Percentiles rank a stretch among this genome's conserved stretches.
These are phyloP conservation scores for Solanum stenotomum DNA, from an alignment of 257 asterid genomes.

Conservation along the genomic window DNA sequence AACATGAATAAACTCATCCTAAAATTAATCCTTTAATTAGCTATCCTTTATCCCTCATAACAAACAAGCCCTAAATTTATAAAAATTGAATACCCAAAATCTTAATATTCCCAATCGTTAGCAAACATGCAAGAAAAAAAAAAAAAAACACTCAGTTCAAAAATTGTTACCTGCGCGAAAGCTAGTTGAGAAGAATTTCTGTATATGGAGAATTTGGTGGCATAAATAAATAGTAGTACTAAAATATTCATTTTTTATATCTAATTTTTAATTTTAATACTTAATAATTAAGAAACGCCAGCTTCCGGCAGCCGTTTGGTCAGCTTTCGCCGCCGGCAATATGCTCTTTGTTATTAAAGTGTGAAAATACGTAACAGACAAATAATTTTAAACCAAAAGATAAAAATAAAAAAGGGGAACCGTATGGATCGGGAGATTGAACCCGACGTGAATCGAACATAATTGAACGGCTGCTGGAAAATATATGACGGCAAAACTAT, in stretches of 20 bases:
- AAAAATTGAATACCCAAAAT: background rate
- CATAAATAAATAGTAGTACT: background rate
- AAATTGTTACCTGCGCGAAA: background rate
- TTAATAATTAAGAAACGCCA: background rate
- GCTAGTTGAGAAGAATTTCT: background rate
- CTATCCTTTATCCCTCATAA: too few species aligned
- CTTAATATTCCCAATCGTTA: background rate
- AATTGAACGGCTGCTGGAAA: background rate
- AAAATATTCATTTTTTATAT: background rate
- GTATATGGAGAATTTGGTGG: background rate
- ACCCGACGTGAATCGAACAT: slow-evolving; percentile 87
- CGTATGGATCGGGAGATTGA: slow-evolving; percentile 7
- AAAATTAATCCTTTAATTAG: too few species aligned
- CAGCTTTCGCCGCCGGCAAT: background rate
- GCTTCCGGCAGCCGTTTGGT: background rate
- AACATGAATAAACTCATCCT: background rate
- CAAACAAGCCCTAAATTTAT: background rate
- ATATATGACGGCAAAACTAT: background rate
- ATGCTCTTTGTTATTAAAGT: background rate
- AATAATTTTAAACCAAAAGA: too few species aligned
- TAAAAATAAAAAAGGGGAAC: too few species aligned
- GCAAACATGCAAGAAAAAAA: background rate
- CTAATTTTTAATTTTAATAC: background rate
- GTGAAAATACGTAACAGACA: too few species aligned
- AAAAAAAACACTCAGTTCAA: background rate